These are phyloP conservation scores for Coelastrella sp. DNA, from an alignment of 139 green algal genomes.

Conservation along the genomic window DNA sequence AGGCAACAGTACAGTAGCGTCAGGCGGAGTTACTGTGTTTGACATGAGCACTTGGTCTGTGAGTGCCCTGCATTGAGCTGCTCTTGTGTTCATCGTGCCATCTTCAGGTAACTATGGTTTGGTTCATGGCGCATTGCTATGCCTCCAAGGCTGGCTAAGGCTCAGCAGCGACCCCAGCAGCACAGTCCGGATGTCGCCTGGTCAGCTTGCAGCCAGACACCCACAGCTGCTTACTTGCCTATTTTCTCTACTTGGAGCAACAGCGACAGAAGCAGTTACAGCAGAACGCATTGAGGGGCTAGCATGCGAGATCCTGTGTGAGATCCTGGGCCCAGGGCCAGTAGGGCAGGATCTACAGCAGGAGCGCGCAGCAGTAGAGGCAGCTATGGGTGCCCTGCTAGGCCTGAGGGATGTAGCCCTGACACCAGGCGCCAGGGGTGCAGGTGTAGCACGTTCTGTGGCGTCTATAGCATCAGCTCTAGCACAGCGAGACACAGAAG, in stretches of 20 bases:
- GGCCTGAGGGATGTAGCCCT: conserved; percentile 21
- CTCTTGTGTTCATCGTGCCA: too few relatives aligned
- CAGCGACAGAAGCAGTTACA: conserved; percentile 15
- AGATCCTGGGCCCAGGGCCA: conserved; percentile 56
- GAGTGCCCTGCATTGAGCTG: too few relatives aligned
- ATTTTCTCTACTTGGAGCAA: conserved; percentile 46
- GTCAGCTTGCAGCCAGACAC: conserved; percentile 49
- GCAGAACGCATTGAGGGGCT: conserved; percentile 33
- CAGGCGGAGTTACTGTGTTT: too few relatives aligned
- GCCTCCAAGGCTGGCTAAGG: conserved; percentile 57
- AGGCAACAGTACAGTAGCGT: too few relatives aligned
- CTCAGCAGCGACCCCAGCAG: conserved; percentile 51
- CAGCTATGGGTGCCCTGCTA: conserved; percentile 51
- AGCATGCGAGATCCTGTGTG: conserved; percentile 52
- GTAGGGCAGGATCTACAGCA: conserved; percentile 38
- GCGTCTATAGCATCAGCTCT: conserved; percentile 49
- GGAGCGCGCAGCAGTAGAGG: conserved; percentile 49
- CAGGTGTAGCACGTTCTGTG: conserved; percentile 25
- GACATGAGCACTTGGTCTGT: too few relatives aligned
- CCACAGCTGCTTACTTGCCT: conserved; percentile 48
- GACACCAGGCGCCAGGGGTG: conserved; percentile 35
- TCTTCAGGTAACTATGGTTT: conserved; percentile 18
- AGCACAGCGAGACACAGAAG: conserved; percentile 60
- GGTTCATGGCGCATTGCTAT: conserved; percentile 49
- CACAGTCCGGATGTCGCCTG: conserved; percentile 36